Conservation (phyloP, 257 asterid genomes). For the Solanum corneliomulleri region DNA sequence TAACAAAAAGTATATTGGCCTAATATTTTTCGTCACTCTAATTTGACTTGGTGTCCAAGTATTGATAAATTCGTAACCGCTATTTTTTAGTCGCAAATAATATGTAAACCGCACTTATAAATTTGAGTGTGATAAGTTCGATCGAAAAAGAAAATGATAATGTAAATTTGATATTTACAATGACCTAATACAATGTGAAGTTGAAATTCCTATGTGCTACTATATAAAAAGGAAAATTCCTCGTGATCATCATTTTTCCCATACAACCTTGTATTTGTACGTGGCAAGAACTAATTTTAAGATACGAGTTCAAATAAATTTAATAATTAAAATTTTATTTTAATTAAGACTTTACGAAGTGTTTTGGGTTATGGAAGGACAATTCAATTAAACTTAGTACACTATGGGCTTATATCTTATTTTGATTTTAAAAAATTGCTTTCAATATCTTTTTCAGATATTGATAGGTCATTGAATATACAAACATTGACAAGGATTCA, state of each 20-base stretch:
- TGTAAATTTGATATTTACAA: too few species aligned
- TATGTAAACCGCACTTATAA: too few species aligned
- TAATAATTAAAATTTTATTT: background rate
- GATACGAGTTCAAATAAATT: accelerated
- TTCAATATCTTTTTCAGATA: background rate
- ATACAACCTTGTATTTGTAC: background rate
- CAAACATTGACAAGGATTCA: background rate
- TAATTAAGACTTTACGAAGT: background rate
- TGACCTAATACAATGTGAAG: background rate
- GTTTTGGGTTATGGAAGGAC: background rate
- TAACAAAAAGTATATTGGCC: background rate
- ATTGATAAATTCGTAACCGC: background rate
- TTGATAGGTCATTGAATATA: background rate
- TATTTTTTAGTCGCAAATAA: too few species aligned
- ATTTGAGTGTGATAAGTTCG: accelerated
- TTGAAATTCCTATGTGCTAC: background rate
- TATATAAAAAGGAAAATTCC: too few species aligned
- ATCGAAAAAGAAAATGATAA: too few species aligned
- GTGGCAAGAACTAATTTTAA: background rate
- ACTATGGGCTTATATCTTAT: background rate
- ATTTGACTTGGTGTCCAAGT: background rate
- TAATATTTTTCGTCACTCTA: background rate
- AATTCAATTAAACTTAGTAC: background rate
- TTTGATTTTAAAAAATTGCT: background rate
- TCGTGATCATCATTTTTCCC: background rate